Conservation (phyloP, 2,329 filamentous ascomycete genomes). For the Colletotrichum sp. region DNA sequence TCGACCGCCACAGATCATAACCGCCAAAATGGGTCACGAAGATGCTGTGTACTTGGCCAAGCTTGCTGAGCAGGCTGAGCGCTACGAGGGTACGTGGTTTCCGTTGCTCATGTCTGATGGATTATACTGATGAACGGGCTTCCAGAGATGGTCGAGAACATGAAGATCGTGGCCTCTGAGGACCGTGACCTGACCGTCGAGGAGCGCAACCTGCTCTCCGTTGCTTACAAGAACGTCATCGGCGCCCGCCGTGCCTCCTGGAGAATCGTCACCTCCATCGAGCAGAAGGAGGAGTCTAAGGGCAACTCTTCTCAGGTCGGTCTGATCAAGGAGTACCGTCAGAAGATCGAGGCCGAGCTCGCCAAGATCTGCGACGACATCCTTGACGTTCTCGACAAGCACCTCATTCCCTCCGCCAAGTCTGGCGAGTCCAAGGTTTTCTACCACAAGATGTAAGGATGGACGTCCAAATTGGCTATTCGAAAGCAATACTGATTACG, state of each 20-base stretch:
- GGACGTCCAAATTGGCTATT: not conserved
- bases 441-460: constrained; percentile 96
- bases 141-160: constrained; percentile 99
- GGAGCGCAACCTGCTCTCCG: constrained; percentile 96
- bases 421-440: constrained; percentile 99
- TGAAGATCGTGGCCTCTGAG: constrained; percentile 96
- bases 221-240: constrained; percentile 99
- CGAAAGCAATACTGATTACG: not conserved
- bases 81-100: constrained; percentile 86
- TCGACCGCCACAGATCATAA: constrained; percentile 24
- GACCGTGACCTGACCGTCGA: constrained; percentile 85
- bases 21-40: constrained; percentile 93
- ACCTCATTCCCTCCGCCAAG: constrained; percentile 92
- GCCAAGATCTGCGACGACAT: constrained; percentile 98
- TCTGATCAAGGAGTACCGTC: constrained; percentile 97
- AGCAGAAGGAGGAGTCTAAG: constrained; percentile 99
- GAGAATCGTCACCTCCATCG: constrained; percentile 98
- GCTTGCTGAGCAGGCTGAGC: constrained; percentile 99
- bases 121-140: constrained; percentile 7
- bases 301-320: constrained; percentile 89
- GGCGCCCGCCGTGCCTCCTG: constrained; percentile 95
- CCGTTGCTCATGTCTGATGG: not conserved
- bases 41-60: constrained; percentile 99
- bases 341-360: constrained; percentile 97
- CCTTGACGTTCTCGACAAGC: constrained; percentile 90